Conservation (phyloP, 768 basidiomycete genomes). For the Psilocybe tampanensis region DNA sequence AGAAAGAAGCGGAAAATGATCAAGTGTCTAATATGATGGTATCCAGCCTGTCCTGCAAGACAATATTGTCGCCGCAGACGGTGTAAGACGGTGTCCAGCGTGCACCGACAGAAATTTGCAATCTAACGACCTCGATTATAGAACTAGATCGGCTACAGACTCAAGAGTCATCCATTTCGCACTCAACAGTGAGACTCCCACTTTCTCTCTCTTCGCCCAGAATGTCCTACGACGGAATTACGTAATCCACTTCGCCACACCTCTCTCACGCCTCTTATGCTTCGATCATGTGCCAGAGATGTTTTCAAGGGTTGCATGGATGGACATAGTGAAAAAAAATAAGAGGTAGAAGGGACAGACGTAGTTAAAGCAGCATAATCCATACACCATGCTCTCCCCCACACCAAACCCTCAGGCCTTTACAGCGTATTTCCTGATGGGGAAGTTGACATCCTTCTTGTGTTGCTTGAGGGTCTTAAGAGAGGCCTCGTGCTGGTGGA, state of each 20-base stretch:
- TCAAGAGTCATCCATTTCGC: not conserved
- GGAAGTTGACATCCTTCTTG: slow-evolving; percentile 97
- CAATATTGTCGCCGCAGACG: not conserved
- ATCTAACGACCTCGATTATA: not conserved
- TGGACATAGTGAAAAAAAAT: slow-evolving; percentile 25
- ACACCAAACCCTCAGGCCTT: slow-evolving; percentile 65
- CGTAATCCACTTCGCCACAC: slow-evolving; percentile 16
- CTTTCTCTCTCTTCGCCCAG: slow-evolving; percentile 7
- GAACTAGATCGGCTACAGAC: slow-evolving; percentile 1
- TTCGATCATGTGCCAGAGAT: slow-evolving; percentile 18
- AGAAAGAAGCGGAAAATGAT: not conserved
- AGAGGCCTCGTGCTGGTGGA: slow-evolving; percentile 72
- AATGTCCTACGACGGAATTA: slow-evolving; percentile 13
- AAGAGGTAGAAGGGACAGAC: slow-evolving; percentile 16
- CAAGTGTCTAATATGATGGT: slow-evolving; percentile 3
- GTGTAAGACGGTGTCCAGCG: no score
- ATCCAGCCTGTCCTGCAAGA: not conserved
- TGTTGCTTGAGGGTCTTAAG: slow-evolving; percentile 89
- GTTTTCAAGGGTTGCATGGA: slow-evolving; percentile 18
- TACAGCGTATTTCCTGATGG: slow-evolving; percentile 91
- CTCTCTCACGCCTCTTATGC: not conserved
- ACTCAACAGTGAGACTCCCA: slow-evolving; percentile 3
- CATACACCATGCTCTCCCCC: slow-evolving; percentile 17
- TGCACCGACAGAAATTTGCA: not conserved
- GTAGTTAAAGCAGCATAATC: slow-evolving; percentile 25